A percentile compares a stretch with the other conserved stretches of the same genome.
Conservation (phyloP, 1,139 yeast species). For the Saccharomyces hybrid region DNA sequence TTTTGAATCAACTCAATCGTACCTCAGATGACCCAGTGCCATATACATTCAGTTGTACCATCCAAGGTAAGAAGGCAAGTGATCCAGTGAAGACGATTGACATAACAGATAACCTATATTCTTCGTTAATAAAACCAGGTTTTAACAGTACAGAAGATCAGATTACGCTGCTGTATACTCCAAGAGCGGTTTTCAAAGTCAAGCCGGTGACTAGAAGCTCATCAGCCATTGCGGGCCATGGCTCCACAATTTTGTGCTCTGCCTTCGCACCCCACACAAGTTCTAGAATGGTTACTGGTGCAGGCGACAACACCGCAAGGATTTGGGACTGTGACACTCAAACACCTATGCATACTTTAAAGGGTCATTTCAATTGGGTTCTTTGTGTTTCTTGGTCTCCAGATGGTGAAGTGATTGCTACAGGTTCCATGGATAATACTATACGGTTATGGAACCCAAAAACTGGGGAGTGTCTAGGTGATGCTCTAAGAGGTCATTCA, state of each 20-base stretch:
- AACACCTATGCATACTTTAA: slow-evolving; percentile 73
- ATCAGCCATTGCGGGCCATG: slow-evolving; percentile 93
- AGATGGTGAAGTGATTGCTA: slow-evolving; percentile 83
- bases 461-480: slow-evolving; percentile 70
- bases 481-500: slow-evolving; percentile 68
- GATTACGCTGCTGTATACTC: slow-evolving; percentile 84
- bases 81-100: slow-evolving; percentile 48
- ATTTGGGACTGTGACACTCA: slow-evolving; percentile 97
- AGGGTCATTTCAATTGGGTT: slow-evolving; percentile 92
- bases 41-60: slow-evolving; percentile 68
- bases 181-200: slow-evolving; percentile 91
- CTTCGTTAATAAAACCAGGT: slow-evolving; percentile 78
- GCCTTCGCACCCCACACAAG: slow-evolving; percentile 91
- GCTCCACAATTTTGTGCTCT: slow-evolving; percentile 83
- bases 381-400: slow-evolving; percentile 92
- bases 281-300: slow-evolving; percentile 85
- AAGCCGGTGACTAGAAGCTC: slow-evolving; percentile 85
- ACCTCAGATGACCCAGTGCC: slow-evolving; percentile 81
- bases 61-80: slow-evolving; percentile 36
- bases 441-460: slow-evolving; percentile 79
- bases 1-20: slow-evolving; percentile 64
- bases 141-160: slow-evolving; percentile 89
- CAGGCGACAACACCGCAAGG: slow-evolving; percentile 96
- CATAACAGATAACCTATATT: slow-evolving; percentile 67
- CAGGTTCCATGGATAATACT: slow-evolving; percentile 93